These are phyloP conservation scores for Fusarium newnesense DNA, from an alignment of 2,329 filamentous ascomycete genomes.

Conservation along the genomic window DNA sequence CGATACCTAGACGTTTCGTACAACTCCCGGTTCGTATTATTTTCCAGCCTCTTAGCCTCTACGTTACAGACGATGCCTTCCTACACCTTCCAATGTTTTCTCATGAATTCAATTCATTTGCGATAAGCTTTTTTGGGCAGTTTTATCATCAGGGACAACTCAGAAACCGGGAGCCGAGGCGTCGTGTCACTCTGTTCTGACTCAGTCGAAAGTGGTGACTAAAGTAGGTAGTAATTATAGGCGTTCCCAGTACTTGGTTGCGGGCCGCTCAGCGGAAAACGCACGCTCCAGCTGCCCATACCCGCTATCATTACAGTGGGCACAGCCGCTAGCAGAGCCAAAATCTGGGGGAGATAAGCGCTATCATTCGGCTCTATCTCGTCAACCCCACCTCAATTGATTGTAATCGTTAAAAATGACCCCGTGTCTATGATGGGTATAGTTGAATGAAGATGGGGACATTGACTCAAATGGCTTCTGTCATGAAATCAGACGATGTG, in stretches of 20 bases:
- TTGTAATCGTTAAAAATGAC: background rate
- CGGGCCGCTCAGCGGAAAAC: background rate
- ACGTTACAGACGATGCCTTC: background rate
- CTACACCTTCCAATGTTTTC: too few species aligned
- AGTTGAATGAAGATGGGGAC: background rate
- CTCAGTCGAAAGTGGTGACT: background rate
- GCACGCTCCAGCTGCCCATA: background rate
- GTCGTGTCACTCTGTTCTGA: background rate
- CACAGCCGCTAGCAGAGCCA: background rate
- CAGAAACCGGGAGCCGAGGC: too few species aligned
- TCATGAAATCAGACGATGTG: background rate
- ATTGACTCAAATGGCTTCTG: background rate
- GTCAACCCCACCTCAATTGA: background rate
- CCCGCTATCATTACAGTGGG: background rate
- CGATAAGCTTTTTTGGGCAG: fast-evolving
- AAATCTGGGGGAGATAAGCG: background rate
- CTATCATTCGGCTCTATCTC: background rate
- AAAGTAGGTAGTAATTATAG: background rate
- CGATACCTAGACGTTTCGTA: background rate
- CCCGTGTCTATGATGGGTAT: background rate
- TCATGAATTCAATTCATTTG: too few species aligned
- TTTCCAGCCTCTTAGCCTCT: background rate
- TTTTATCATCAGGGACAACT: background rate
- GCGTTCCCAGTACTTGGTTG: background rate
- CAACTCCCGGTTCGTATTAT: background rate